Percentiles rank a stretch among this genome's conserved stretches.
Conservation (phyloP, 768 basidiomycete genomes). For the Rossbeevera mucosa region DNA sequence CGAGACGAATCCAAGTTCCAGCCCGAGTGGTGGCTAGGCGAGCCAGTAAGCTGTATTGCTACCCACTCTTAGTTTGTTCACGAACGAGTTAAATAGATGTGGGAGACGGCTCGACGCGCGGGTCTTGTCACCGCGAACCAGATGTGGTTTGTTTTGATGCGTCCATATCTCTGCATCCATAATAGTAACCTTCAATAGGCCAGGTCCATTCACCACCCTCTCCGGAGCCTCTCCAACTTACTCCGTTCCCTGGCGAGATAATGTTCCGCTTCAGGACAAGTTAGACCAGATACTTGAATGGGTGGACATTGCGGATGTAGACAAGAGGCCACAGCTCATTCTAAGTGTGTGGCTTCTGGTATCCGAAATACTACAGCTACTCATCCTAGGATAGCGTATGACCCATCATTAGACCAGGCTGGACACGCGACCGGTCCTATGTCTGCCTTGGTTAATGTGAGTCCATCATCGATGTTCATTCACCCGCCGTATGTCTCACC, state of each 20-base stretch:
- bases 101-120: conserved; percentile 79
- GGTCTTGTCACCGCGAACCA: conserved; percentile 77
- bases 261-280: conserved; percentile 56
- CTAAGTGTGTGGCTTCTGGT: conserved; percentile 44
- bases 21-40: conserved; percentile 81
- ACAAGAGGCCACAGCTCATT: conserved; percentile 71
- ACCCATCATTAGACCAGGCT: conserved; percentile 82
- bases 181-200: conserved; percentile 42
- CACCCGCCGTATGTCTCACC: neutral
- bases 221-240: conserved; percentile 67
- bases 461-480: conserved; percentile 15
- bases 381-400: conserved; percentile 52
- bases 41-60: conserved; percentile 59
- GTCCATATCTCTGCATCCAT: neutral
- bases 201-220: conserved; percentile 70
- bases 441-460: conserved; percentile 66
- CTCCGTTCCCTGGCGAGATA: conserved; percentile 73
- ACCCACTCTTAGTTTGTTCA: neutral
- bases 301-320: conserved; percentile 68
- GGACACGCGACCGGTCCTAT: conserved; percentile 70
- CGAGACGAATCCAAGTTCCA: conserved; percentile 57
- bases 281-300: conserved; percentile 73
- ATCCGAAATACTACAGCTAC: neutral
- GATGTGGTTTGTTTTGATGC: conserved; percentile 68
- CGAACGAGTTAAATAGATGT: conserved; percentile 53